phyloP scores from a whole-genome alignment of 306 rosid species.

The Psophocarpus tetragonolobus region DNA sequence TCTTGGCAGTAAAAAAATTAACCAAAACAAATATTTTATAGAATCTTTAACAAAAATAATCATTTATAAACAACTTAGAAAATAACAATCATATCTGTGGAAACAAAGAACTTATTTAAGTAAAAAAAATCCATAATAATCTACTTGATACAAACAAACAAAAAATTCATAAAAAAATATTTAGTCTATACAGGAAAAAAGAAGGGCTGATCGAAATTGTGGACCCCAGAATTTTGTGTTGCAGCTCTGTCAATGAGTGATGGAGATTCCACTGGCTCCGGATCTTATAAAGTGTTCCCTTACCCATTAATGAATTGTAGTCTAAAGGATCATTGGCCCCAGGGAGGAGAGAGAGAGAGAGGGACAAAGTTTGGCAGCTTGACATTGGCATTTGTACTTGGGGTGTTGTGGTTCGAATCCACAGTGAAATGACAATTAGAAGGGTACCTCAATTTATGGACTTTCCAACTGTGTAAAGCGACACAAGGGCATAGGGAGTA shows the following conservation, averaged over 20 bases:
- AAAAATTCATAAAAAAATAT: too few species aligned
- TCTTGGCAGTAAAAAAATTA: too few species aligned
- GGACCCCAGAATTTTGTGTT: background rate
- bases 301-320: constrained; percentile 1
- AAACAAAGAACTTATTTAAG: too few species aligned
- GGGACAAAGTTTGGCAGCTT: constrained; percentile 34
- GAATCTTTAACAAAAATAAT: too few species aligned
- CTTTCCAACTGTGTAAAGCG: constrained; percentile 38
- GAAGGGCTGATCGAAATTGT: background rate
- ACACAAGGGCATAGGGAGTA: constrained; percentile 14
- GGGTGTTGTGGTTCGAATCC: constrained; percentile 19
- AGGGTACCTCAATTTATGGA: constrained; percentile 27
- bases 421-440: constrained; percentile 33
- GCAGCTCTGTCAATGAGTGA: background rate
- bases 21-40: too few species aligned
- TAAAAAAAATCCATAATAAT: too few species aligned
- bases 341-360: background rate
- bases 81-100: too few species aligned
- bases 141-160: too few species aligned
- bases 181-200: background rate
- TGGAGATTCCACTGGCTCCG: background rate
- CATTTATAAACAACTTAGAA: too few species aligned
- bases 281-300: background rate
- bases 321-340: background rate
- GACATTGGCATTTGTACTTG: constrained; percentile 39